Evolutionary conservation across 257 asterid genomes (phyloP).

Genomic region (Solanum piurae): DNA sequence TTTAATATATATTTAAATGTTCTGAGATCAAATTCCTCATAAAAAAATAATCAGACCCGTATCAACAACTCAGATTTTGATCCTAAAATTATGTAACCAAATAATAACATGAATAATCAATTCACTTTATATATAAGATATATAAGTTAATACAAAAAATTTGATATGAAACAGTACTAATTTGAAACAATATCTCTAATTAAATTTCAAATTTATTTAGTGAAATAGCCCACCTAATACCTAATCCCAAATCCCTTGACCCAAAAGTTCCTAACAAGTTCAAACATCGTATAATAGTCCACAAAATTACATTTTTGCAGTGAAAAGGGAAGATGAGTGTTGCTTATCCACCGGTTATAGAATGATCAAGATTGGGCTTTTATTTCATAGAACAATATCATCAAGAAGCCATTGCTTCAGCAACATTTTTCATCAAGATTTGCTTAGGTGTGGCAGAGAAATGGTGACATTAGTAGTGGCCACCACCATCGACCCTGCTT

Average conservation of each 20-base stretch:
- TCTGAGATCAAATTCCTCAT: no score
- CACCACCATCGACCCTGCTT: slow-evolving; percentile 25
- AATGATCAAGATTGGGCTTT: not conserved
- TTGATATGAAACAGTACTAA: not conserved
- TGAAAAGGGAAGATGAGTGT: not conserved
- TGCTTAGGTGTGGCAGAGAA: not conserved
- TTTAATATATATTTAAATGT: no score
- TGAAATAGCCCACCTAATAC: not conserved
- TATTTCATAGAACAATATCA: not conserved
- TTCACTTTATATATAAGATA: not conserved
- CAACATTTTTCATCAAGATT: not conserved
- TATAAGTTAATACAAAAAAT: not conserved
- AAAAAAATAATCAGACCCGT: no score
- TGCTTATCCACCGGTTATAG: not conserved
- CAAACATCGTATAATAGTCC: not conserved
- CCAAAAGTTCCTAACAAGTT: not conserved
- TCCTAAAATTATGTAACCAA: no score
- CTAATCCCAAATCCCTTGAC: not conserved
- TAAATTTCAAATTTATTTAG: not conserved
- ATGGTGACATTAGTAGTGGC: slow-evolving; percentile 29
- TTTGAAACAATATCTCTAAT: not conserved
- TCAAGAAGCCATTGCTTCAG: not conserved
- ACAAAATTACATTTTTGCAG: not conserved
- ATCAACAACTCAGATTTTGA: no score
- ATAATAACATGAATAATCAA: not conserved